Evolutionary conservation across 208 protist genomes (phyloP), one percentile per base, ranked within the genome.

Genomic region (Acanthamoeba culbertsoni): DNA sequence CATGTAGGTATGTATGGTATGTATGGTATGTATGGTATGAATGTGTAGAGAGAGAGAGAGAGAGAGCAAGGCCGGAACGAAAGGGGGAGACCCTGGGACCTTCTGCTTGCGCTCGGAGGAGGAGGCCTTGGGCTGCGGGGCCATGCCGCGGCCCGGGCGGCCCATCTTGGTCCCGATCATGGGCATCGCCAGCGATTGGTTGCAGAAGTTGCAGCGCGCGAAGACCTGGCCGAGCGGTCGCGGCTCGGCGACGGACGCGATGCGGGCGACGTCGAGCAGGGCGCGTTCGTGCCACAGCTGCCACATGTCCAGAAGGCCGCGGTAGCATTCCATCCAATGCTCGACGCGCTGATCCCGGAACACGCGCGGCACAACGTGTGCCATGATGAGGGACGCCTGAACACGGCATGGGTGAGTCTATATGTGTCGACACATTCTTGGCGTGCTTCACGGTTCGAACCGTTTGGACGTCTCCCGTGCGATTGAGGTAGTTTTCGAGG

Each of bases 261-360:
- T 79, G 43, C 63, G 59, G 33, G 73, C 65, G 20, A 94, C 94
- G 51, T 98, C 97, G 26, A 97, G 92, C 5, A 55, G 65, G 26
- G 96, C 96, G 23, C 97, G 84, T 28, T 93, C 84, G 51, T 97
- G 92, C 96, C 96, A 97, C 26, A 97, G 77, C 35, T 94, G 86
- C 97, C 95, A 97, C 20, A 75, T 62, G 59, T 98, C 96, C 2
- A 98, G 91, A 2, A 98, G 86, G 10, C 96, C 93, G 55, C 96
- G 86, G 86, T 97, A 98, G 45, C 90, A 75, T n/a, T 75, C 48
- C 57, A 90, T 48, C 94, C 95, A 96, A 28, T 84, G 86, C 23
- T 46, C n/a, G 20, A 93, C 94, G 26, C 88, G 62, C 57, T 62
- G 79, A 31, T 95, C 92, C 33, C 37, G 31, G 53, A 93, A 91